phyloP scores from a whole-genome alignment of 495 filamentous ascomycete species.

The Trichoderma virens region DNA sequence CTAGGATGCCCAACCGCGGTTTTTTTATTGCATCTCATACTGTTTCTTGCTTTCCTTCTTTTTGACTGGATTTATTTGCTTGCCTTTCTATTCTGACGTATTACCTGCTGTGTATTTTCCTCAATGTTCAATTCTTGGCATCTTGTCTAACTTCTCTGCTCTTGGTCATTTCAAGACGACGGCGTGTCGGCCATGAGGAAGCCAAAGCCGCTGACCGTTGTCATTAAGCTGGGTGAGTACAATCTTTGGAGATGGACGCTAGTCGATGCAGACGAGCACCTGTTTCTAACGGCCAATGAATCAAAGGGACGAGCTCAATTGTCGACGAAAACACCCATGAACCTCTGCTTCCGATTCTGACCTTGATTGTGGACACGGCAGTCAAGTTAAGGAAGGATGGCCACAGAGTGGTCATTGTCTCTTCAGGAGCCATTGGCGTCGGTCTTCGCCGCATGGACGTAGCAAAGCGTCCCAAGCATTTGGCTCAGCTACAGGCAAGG shows the following conservation, averaged over 20 bases:
- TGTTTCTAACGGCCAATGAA: background rate
- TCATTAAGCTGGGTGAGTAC: conserved; percentile 85
- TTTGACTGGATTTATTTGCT: background rate
- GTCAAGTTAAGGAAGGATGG: conserved; percentile 80
- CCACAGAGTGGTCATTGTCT: conserved; percentile 89
- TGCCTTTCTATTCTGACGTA: background rate
- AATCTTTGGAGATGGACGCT: background rate
- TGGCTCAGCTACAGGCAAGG: conserved; percentile 71
- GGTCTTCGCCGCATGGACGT: conserved; percentile 84
- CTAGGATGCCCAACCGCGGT: background rate
- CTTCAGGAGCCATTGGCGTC: conserved; percentile 92
- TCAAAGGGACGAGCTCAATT: conserved; percentile 87
- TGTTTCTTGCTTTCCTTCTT: background rate
- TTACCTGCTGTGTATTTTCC: background rate
- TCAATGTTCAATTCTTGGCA: background rate
- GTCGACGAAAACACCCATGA: conserved; percentile 96
- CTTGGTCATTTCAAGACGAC: background rate
- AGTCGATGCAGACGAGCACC: background rate
- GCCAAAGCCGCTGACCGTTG: conserved; percentile 51
- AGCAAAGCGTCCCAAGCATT: conserved; percentile 77
- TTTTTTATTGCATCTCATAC: background rate
- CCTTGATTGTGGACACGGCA: conserved; percentile 86
- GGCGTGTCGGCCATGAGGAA: background rate
- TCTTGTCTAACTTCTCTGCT: background rate
- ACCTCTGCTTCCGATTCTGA: conserved; percentile 85